Base-by-base conservation (phyloP, 768 basidiomycete species). In the Termitomyces sp. region DNA sequence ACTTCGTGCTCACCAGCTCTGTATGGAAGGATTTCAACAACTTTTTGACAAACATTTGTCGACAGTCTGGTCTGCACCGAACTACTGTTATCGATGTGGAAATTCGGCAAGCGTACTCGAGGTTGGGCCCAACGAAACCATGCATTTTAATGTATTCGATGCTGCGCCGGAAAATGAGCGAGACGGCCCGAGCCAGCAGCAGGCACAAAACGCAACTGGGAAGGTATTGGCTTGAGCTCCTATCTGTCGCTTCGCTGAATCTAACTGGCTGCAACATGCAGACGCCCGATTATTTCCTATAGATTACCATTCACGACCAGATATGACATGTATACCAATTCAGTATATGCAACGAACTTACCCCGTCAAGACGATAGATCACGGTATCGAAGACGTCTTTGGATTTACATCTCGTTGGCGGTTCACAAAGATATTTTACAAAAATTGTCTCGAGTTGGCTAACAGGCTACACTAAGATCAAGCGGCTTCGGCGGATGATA, bases 21-120 rank as follows among this genome's bases (percentile, higher is more conserved):
- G 97, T 75, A 98, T 99, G 97, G 97, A 99, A 74, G 97, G 97
- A 0, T 98, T 94, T 73, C 85, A 91, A n/a, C 94, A 94, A n/a
- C 82, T 98, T 36, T 98, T 98, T 67, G 94, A 96, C 73, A 89
- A 93, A 65, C 92, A 93, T 69, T 83, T 99, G 59, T 94, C 93
- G 31, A 99, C 97, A 0, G 97, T 99, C 7, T 99, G 97, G 97
- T 93, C 90, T 25, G 97, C 97, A 43, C 96, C 96, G 43, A 99
- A 99, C 71, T 98, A 98, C 71, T 98, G 96, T 74, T 98, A 98
- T 76, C 87, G 97, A 48, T 98, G 97, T 71, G 97, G 97, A 42
- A 99, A 99, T 75, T 91, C 91, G 58, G 97, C 97, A 29, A 94
- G 92, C 67, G 96, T 98, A 67, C 79, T 98, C 61, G 96, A 98